These are phyloP conservation scores for Heritiera littoralis DNA, from an alignment of 345 rosid genomes.

Conservation along the genomic window DNA sequence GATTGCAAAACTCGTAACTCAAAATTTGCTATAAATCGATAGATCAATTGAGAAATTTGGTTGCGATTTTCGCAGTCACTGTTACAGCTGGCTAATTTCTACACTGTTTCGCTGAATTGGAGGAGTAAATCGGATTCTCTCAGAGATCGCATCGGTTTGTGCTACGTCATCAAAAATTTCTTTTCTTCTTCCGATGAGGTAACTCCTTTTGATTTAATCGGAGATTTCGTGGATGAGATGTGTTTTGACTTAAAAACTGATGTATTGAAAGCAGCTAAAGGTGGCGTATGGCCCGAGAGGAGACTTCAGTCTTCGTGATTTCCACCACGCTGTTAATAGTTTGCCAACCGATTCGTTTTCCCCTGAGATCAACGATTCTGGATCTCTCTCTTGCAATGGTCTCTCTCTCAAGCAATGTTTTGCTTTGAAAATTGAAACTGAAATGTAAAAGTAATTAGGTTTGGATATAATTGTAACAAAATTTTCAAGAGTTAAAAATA, in stretches of 20 bases:
- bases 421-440: neutral
- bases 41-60: neutral
- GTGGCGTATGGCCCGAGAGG: slow-evolving; percentile 63
- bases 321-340: slow-evolving; percentile 75
- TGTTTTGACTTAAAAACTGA: slow-evolving; percentile 3
- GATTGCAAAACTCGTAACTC: neutral
- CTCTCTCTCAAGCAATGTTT: neutral
- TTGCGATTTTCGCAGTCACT: slow-evolving; percentile 46
- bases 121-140: slow-evolving; percentile 38
- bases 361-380: slow-evolving; percentile 59
- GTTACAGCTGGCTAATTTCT: slow-evolving; percentile 71
- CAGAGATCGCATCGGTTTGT: slow-evolving; percentile 64
- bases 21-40: neutral
- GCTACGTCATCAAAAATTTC: slow-evolving; percentile 54
- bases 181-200: slow-evolving; percentile 64
- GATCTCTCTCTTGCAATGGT: slow-evolving; percentile 47
- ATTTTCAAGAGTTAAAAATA: neutral
- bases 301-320: slow-evolving; percentile 67
- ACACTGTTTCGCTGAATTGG: slow-evolving; percentile 48
- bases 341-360: slow-evolving; percentile 59
- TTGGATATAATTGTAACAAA: neutral
- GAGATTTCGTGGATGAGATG: slow-evolving; percentile 13
- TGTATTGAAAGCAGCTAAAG: slow-evolving; percentile 46
- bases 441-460: neutral
- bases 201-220: slow-evolving; percentile 15